Conservation (phyloP, 768 basidiomycete species). For the Hysterangium stoloniferum region DNA sequence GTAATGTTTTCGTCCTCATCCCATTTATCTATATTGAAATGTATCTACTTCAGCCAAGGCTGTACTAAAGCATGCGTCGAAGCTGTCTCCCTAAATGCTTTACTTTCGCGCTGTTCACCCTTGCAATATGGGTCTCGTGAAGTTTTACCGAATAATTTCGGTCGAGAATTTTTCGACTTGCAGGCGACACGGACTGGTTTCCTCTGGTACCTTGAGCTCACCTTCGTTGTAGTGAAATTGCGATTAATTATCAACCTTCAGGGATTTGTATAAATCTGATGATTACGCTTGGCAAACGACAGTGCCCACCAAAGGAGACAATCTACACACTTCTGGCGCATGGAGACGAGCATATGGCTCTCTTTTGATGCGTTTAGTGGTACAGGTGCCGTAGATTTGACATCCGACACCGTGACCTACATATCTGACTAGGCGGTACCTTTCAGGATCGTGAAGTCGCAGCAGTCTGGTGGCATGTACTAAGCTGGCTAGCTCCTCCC, state of each 20-base stretch:
- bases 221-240: not conserved
- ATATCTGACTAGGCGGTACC: not conserved
- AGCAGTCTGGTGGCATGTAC: not conserved
- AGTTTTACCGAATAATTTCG: not conserved
- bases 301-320: constrained; percentile 13
- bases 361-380: not conserved
- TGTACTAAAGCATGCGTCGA: constrained; percentile 17
- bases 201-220: not conserved
- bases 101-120: constrained; percentile 2
- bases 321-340: not conserved
- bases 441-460: not conserved
- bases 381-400: not conserved
- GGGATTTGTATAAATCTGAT: constrained; percentile 4
- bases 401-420: not conserved
- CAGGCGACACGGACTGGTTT: not conserved
- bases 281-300: constrained; percentile 16
- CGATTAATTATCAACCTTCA: not conserved
- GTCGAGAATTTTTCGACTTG: not conserved
- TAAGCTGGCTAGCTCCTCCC: not conserved
- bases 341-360: not conserved
- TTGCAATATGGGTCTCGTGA: not conserved
- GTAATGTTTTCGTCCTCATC: constrained; percentile 4
- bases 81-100: constrained; percentile 12
- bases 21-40: not conserved
- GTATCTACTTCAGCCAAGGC: constrained; percentile 13